phyloP scores from a whole-genome alignment of 2,329 filamentous ascomycete genomes.

The Nothophoma quercina region DNA sequence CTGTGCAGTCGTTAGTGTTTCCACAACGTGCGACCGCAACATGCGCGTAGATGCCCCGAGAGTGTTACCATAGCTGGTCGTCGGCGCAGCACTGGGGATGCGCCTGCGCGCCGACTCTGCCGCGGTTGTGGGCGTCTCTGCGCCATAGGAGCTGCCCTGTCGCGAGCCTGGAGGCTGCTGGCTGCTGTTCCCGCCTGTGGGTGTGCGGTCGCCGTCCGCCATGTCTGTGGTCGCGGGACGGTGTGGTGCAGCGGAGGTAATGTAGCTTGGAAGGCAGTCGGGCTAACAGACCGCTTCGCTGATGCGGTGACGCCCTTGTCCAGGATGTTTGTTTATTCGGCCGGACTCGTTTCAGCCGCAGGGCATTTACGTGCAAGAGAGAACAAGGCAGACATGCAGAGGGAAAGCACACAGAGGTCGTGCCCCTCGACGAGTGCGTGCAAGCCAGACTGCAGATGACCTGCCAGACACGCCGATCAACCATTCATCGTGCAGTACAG shows the following conservation, averaged over 20 bases:
- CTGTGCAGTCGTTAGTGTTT: constrained; percentile 26
- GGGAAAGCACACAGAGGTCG: constrained; percentile 3
- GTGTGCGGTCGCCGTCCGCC: constrained; percentile 40
- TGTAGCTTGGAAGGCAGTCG: neutral
- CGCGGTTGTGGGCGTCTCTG: constrained; percentile 30
- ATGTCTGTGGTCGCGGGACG: constrained; percentile 27
- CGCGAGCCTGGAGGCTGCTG: constrained; percentile 33
- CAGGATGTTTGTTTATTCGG: constrained; percentile 23
- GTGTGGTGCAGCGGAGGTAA: constrained; percentile 18
- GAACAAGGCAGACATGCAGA: constrained; percentile 18
- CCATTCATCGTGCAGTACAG: constrained; percentile 6
- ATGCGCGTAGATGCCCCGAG: neutral
- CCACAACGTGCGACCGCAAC: neutral
- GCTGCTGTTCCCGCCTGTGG: constrained; percentile 33
- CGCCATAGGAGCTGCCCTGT: constrained; percentile 37
- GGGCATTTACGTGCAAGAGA: constrained; percentile 11
- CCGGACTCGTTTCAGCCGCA: constrained; percentile 23
- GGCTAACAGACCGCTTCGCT: constrained; percentile 12
- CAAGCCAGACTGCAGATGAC: constrained; percentile 35
- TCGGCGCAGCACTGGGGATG: constrained; percentile 34
- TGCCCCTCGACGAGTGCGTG: constrained; percentile 26
- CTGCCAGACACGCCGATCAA: constrained; percentile 15
- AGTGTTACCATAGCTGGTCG: constrained; percentile 46
- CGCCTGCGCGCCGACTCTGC: constrained; percentile 43
- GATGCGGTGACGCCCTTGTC: constrained; percentile 16